A percentile compares a stretch with the other conserved stretches of the same genome.
phyloP scores from a whole-genome alignment of 768 basidiomycete genomes.

The Psilocybe cubensis region DNA sequence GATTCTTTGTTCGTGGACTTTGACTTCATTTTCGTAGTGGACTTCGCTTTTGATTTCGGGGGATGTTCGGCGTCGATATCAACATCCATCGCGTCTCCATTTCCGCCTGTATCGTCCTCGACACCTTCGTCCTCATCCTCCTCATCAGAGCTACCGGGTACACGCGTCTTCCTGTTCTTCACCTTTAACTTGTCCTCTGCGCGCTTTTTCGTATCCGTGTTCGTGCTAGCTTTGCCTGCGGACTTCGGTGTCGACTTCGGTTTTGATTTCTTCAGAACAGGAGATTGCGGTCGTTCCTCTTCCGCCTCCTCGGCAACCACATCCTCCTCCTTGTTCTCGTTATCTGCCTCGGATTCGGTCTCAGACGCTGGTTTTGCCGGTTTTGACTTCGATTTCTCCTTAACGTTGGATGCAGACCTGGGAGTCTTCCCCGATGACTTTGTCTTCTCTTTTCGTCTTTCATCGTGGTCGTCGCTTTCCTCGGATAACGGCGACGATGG shows the following conservation, averaged over 20 bases:
- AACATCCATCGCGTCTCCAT: neutral
- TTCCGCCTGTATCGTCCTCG: constrained; percentile 7
- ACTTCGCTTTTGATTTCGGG: neutral
- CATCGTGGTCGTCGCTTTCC: too few species aligned
- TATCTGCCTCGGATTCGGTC: constrained; percentile 5
- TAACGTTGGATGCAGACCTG: neutral
- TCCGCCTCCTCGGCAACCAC: neutral
- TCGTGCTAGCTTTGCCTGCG: too few species aligned
- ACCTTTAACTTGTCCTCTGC: neutral
- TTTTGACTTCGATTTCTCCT: neutral
- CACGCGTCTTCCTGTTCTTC: neutral
- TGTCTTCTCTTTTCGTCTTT: too few species aligned
- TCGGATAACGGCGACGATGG: too few species aligned
- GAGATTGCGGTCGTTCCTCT: neutral
- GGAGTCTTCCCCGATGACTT: too few species aligned
- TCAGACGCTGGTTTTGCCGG: neutral
- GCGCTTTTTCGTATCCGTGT: too few species aligned
- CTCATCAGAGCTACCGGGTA: neutral
- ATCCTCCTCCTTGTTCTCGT: neutral
- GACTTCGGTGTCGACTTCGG: constrained; percentile 2
- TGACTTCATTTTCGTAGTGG: neutral
- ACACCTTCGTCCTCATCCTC: constrained; percentile 3
- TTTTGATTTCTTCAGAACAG: constrained; percentile 7
- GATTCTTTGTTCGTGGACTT: neutral
- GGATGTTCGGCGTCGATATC: neutral